Evolutionary conservation across 2,329 filamentous ascomycete genomes (phyloP).

Genomic region (Mollisiaceae sp.): DNA sequence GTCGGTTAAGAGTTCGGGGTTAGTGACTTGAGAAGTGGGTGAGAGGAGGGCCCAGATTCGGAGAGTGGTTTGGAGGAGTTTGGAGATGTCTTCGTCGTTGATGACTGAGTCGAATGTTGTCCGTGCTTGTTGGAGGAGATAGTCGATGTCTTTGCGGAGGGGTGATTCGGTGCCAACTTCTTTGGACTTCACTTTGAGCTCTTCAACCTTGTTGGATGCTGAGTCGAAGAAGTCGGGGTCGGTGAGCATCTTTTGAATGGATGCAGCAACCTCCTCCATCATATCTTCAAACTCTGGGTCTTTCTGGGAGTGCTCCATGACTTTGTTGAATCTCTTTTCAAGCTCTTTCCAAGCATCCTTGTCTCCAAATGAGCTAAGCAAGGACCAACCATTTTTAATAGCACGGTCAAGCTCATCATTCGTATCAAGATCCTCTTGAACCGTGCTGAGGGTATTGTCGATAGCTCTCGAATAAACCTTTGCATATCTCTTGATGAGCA

Average conservation of each 20-base stretch:
- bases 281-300: slow-evolving; percentile 85
- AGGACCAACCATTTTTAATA: slow-evolving; percentile 78
- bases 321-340: slow-evolving; percentile 68
- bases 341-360: slow-evolving; percentile 75
- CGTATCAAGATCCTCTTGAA: slow-evolving; percentile 72
- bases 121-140: slow-evolving; percentile 71
- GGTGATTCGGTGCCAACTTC: slow-evolving; percentile 70
- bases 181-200: slow-evolving; percentile 59
- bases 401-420: slow-evolving; percentile 79
- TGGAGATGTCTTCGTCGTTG: slow-evolving; percentile 73
- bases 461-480: slow-evolving; percentile 76
- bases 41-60: slow-evolving; percentile 74
- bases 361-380: slow-evolving; percentile 82
- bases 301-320: slow-evolving; percentile 74
- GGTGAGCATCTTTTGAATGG: slow-evolving; percentile 80
- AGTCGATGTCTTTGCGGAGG: slow-evolving; percentile 74
- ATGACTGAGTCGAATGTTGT: slow-evolving; percentile 70
- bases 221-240: slow-evolving; percentile 87
- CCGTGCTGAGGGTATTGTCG: slow-evolving; percentile 67
- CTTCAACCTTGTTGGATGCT: slow-evolving; percentile 57
- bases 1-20: slow-evolving; percentile 76
- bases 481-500: slow-evolving; percentile 79
- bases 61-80: slow-evolving; percentile 68
- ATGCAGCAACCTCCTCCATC: slow-evolving; percentile 73
- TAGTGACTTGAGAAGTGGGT: slow-evolving; percentile 65